Percentiles rank a stretch among this genome's conserved stretches.
Evolutionary conservation across 2,329 filamentous ascomycete genomes (phyloP).

Genomic region (Neophaeococcomyces aloes): DNA sequence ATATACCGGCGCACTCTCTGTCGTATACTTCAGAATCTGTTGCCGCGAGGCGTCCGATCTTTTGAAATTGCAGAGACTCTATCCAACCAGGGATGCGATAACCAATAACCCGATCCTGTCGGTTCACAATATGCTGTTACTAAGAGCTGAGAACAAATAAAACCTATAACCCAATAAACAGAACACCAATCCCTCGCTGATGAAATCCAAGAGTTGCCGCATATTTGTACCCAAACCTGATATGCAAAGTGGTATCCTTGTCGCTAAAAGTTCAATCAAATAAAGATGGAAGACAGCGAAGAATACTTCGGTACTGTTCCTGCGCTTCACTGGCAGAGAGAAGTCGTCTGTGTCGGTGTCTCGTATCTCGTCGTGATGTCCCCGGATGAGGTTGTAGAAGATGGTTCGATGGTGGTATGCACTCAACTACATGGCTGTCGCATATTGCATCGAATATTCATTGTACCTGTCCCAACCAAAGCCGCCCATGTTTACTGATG

Average conservation of each 20-base stretch:
- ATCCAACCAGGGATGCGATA: slow-evolving; percentile 27
- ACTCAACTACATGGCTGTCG: slow-evolving; percentile 71
- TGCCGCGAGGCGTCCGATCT: slow-evolving; percentile 41
- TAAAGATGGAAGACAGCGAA: slow-evolving; percentile 10
- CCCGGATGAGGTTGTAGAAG: slow-evolving; percentile 5
- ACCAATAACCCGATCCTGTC: slow-evolving; percentile 5
- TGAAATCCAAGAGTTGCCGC: slow-evolving; percentile 33
- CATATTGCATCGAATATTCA: slow-evolving; percentile 62
- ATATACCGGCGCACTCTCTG: not conserved
- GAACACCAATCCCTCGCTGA: slow-evolving; percentile 42
- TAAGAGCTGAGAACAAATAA: slow-evolving; percentile 8
- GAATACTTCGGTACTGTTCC: slow-evolving; percentile 12
- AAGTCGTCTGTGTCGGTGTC: slow-evolving; percentile 1
- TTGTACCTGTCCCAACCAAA: slow-evolving; percentile 83
- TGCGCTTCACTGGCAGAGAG: not conserved
- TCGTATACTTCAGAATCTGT: slow-evolving; percentile 28
- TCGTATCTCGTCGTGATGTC: slow-evolving; percentile 7
- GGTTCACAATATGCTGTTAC: not conserved
- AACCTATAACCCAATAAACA: slow-evolving; percentile 16
- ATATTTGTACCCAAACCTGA: slow-evolving; percentile 24
- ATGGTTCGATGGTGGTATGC: slow-evolving; percentile 32
- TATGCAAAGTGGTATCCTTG: slow-evolving; percentile 36
- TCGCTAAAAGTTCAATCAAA: slow-evolving; percentile 25
- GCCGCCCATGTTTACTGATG: slow-evolving; percentile 61
- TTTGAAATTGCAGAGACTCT: slow-evolving; percentile 34